A percentile compares a stretch with the other conserved stretches of the same genome.
Evolutionary conservation across 306 rosid species (phyloP).

Genomic region (Cucurbita ficifolia): DNA sequence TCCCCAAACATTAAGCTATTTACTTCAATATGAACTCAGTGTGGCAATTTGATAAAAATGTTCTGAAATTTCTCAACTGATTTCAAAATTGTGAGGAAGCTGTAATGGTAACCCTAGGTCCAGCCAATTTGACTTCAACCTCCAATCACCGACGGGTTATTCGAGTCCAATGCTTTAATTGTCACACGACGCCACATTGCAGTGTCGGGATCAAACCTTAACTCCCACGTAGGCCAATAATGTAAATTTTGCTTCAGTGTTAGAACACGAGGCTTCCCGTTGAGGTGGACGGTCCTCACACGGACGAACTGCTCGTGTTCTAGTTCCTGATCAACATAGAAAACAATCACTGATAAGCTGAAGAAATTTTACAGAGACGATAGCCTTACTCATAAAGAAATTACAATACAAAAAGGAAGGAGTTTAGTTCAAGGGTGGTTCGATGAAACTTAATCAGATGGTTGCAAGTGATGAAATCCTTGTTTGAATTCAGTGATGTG

Average conservation of each 20-base stretch:
- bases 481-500: too few species aligned
- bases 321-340: constrained; percentile 33
- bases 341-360: not conserved
- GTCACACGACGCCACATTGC: constrained; percentile 68
- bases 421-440: too few species aligned
- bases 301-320: constrained; percentile 85
- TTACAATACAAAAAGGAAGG: too few species aligned
- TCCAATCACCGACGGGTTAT: constrained; percentile 5
- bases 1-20: not conserved
- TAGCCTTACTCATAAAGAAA: too few species aligned
- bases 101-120: not conserved
- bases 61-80: not conserved
- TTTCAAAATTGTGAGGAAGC: constrained; percentile 2
- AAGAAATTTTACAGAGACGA: not conserved
- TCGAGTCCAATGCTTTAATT: constrained; percentile 39
- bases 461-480: too few species aligned
- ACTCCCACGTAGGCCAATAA: constrained; percentile 91
- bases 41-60: not conserved
- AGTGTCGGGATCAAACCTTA: constrained; percentile 58
- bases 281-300: constrained; percentile 64
- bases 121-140: not conserved
- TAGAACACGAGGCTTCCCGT: constrained; percentile 79
- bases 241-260: constrained; percentile 91
- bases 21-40: not conserved
- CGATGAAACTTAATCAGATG: too few species aligned